Conservation (phyloP, 2,329 filamentous ascomycete species). For the Xylariaceae sp. region DNA sequence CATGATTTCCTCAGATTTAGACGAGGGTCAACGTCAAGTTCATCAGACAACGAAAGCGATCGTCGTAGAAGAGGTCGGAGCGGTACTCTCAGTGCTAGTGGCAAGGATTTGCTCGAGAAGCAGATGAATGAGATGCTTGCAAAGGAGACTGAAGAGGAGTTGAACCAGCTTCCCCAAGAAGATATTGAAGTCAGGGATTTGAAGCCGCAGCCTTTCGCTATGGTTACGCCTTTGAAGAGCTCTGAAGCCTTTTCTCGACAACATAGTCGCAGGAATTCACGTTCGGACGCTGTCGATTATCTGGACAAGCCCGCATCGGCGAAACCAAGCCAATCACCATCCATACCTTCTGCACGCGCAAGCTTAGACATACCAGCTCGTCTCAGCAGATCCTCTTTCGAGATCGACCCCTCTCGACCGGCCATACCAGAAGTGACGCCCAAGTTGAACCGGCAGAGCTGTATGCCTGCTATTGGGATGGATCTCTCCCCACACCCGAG, state of each 20-base stretch:
- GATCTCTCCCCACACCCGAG: constrained; percentile 60
- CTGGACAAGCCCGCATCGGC: constrained; percentile 18
- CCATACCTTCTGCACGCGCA: constrained; percentile 33
- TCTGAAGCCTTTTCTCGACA: constrained; percentile 14
- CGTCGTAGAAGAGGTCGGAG: constrained; percentile 37
- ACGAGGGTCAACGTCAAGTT: constrained; percentile 53
- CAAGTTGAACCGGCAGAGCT: constrained; percentile 39
- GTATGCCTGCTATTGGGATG: constrained; percentile 55
- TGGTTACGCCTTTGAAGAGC: constrained; percentile 28
- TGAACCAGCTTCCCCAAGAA: constrained; percentile 28
- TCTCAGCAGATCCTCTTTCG: constrained; percentile 38
- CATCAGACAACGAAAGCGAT: constrained; percentile 54
- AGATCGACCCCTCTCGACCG: constrained; percentile 43
- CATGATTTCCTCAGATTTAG: constrained; percentile 50
- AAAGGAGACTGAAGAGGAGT: constrained; percentile 44
- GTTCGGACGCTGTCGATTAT: constrained; percentile 20
- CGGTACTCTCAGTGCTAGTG: constrained; percentile 45
- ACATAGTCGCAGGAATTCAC: constrained; percentile 20
- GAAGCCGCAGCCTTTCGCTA: constrained; percentile 31
- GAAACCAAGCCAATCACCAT: constrained; percentile 26
- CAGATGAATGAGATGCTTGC: constrained; percentile 59
- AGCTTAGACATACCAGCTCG: constrained; percentile 47
- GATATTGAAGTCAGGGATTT: constrained; percentile 33
- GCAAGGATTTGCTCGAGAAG: constrained; percentile 52
- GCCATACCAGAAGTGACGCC: constrained; percentile 49